Evolutionary conservation across 331 rosid species (phyloP), one percentile per base, ranked within the genome.

Genomic region (Malus hybrid): DNA sequence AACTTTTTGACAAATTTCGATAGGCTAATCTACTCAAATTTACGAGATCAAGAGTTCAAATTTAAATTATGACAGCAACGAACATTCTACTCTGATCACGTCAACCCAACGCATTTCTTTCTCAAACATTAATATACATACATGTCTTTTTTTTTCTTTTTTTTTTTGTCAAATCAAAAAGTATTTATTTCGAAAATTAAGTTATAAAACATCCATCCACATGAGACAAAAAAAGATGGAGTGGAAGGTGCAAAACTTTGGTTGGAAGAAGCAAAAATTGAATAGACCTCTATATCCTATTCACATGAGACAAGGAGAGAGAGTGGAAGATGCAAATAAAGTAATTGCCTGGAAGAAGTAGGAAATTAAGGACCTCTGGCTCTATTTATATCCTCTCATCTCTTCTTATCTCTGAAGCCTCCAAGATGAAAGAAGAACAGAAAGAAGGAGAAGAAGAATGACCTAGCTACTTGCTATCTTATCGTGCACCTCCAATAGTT

Each of bases 401-500:
- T 50, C 65, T 80, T 86, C 56, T 67, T 69, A 63, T 85, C 48
- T 72, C 74, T 71, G 70, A 73, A 68, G 44, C 76, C 59, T 39
- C 56, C 71, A 71, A 39, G 28, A 56, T 44, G 61, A 63, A 55
- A 24, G 29, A 28, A 28, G 36, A 42, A 20, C 36, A 18, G 5
- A 48, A 22, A 60, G 67, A 32, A 56, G 65, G 11, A 63, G 19
- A 31, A 57, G 44, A 50, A 73, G 80, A 15, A 50, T 22, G 71
- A 19, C n/a, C 24, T 60, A 67, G 10, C 33, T 22, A n/a, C 39
- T 4, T 34, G 27, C 6, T n/a, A 68, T 13, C 27, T 14, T 72
- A 14, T 63, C 67, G 76, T 88, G 97, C 89, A 80, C 87, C 85
- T 76, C 78, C 80, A 88, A 28, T 72, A 65, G 97, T 72, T 91